Evolutionary conservation across 345 rosid species (phyloP), one percentile per base, ranked within the genome.

Genomic region (Eucalyptus dawsonii): DNA sequence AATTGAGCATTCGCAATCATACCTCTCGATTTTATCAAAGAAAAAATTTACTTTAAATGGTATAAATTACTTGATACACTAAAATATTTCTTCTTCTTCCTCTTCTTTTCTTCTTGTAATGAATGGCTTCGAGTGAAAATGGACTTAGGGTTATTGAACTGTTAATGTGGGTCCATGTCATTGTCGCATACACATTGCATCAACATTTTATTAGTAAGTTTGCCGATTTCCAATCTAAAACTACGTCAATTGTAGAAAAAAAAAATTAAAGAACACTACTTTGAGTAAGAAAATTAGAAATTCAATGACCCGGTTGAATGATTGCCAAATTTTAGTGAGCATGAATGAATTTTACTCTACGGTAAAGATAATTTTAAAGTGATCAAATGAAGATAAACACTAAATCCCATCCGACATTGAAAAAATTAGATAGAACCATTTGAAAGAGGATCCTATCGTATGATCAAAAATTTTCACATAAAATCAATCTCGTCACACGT

Each of bases 271-370:
- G 24, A 1, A 16, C 25, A 3, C 11, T 34, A 17, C 44, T 34
- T 69, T 9, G 25, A 69, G 81, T 16, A 17, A 69, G 34, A 69
- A 69, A 69, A 69, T 34, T 37, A 17, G 3, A 69, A 34, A 34
- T 17, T 34, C 3, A 17, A 4, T 40, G 2, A 69, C 4, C 44
- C 0, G 0, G 1, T 34, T 1, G 7, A 17, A 69, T 34, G 58
- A 69, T 69, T 9, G 5, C 37, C 8, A 2, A 2, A 15, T 16
- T 65, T 65, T 7, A 8, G 40, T 8, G 76, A 65, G 40, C 10
- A 0, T 19, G 2, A 15, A n/a, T n/a, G 21, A 65, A 65, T 15
- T n/a, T 65, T 65, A 15, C 40, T 6, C 17, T 14, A 17, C 11
- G 4, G 4, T n/a, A 4, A 65, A 65, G 15, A 8, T 14, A 14